Evolutionary conservation across 169 alveolate genomes (phyloP).

Genomic region (Theileria equi): DNA sequence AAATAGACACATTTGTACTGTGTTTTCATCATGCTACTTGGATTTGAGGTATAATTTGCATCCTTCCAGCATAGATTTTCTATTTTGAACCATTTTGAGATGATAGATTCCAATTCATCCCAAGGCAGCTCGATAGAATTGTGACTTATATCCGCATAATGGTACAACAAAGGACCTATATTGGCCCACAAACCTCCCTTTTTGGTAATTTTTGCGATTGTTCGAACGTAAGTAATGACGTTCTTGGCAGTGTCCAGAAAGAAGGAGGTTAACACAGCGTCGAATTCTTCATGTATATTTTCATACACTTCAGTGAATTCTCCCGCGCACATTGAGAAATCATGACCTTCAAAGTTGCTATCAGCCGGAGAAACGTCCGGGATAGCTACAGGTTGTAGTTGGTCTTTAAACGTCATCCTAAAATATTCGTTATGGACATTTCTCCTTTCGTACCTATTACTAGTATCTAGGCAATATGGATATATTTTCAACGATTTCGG

Average conservation of each 20-base stretch:
- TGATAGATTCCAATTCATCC: constrained; percentile 84
- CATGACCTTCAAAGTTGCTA: constrained; percentile 64
- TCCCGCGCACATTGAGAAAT: constrained; percentile 96
- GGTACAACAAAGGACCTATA: constrained; percentile 96
- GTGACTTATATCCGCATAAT: constrained; percentile 89
- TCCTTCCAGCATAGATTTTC: constrained; percentile 80
- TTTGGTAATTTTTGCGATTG: constrained; percentile 85
- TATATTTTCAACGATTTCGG: constrained; percentile 66
- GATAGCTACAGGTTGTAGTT: constrained; percentile 78
- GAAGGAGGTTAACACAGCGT: constrained; percentile 92
- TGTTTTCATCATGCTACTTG: constrained; percentile 86
- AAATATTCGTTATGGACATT: constrained; percentile 2
- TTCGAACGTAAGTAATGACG: constrained; percentile 90
- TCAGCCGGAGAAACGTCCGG: constrained; percentile 92
- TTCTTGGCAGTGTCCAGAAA: constrained; percentile 98
- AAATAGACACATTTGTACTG: constrained; percentile 86
- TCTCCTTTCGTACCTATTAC: constrained; percentile 53
- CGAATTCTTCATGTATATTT: constrained; percentile 79
- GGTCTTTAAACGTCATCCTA: constrained; percentile 83
- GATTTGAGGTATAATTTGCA: constrained; percentile 84
- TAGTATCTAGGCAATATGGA: constrained; percentile 81
- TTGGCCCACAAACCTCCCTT: constrained; percentile 95
- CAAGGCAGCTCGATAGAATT: constrained; percentile 92
- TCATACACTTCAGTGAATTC: constrained; percentile 91
- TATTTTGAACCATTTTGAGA: constrained; percentile 79